Evolutionary conservation across 2,329 filamentous ascomycete genomes (phyloP), one percentile per base, ranked within the genome.

Genomic region (Geoglossum cookeanum): DNA sequence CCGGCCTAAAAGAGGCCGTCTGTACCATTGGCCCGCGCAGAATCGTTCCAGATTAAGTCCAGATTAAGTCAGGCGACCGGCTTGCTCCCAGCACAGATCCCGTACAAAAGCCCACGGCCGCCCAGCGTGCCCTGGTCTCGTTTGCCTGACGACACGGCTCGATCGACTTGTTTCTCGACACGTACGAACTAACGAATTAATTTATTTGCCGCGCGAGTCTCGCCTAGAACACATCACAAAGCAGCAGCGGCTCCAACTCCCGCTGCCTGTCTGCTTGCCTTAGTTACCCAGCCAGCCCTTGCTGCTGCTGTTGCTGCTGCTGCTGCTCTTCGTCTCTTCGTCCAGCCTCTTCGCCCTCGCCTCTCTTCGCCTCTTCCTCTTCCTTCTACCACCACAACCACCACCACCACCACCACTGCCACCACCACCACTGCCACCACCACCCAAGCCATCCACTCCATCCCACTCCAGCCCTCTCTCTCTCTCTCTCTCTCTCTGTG

Each of bases 141-240:
- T 53, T 53, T 53, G 49, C 30, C 29, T 35, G 49, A 53, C 49
- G 49, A 53, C 49, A 53, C 30, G 49, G 49, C 30, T 37, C 49
- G 49, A 53, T 53, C 49, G 49, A 52, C 22, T 30, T 30, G 27
- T n/a, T 11, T 30, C 22, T 32, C 27, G 49, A 53, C 49, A 53
- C 49, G 49, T 53, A 53, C 49, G 30, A 17, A 17, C 32, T 53
- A 53, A 53, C 49, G 49, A 53, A 53, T 53, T 53, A 53, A 35
- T 53, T 53, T 53, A 53, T 53, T 53, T 53, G 49, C 49, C 49
- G 49, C 49, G 49, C 49, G 49, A 53, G 49, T 53, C 49, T 53
- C 48, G 48, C 30, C 49, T 53, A 32, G 30, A 32, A 32, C 33
- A 53, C 49, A 35, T 35, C 49, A 32, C 49, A 53, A 35, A 35